Conservation (phyloP, 2,329 filamentous ascomycete species). For the Exophiala lecanii-corni region DNA sequence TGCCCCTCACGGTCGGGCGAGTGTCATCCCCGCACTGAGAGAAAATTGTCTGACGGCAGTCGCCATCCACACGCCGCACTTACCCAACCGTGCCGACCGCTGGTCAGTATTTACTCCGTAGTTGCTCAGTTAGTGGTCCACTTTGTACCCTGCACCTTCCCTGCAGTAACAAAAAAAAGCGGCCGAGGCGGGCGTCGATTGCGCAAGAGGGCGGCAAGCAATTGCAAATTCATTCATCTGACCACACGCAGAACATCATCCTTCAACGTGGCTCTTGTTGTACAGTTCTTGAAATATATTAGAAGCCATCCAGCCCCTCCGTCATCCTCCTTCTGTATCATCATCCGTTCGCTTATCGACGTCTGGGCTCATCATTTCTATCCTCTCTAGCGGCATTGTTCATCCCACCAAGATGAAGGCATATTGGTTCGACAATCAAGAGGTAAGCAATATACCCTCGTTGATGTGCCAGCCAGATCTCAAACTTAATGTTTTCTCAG, state of each 20-base stretch:
- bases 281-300: not conserved
- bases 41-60: too few relatives aligned
- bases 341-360: not conserved
- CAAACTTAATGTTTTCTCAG: constrained; percentile 41
- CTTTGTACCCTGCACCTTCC: too few relatives aligned
- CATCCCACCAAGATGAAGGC: constrained; percentile 55
- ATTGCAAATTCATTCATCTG: not conserved
- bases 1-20: too few relatives aligned
- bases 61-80: too few relatives aligned
- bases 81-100: too few relatives aligned
- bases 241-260: constrained; percentile 1
- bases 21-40: too few relatives aligned
- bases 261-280: not conserved
- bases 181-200: not conserved
- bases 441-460: constrained; percentile 40
- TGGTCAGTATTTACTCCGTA: too few relatives aligned
- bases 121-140: too few relatives aligned
- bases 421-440: constrained; percentile 66
- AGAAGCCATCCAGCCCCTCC: not conserved
- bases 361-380: not conserved
- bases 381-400: not conserved
- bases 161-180: too few relatives aligned
- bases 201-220: not conserved
- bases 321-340: not conserved
- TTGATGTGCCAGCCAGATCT: not conserved